phyloP scores from a whole-genome alignment of 2,329 filamentous ascomycete species.

The Dryadomyces quercivorus region DNA sequence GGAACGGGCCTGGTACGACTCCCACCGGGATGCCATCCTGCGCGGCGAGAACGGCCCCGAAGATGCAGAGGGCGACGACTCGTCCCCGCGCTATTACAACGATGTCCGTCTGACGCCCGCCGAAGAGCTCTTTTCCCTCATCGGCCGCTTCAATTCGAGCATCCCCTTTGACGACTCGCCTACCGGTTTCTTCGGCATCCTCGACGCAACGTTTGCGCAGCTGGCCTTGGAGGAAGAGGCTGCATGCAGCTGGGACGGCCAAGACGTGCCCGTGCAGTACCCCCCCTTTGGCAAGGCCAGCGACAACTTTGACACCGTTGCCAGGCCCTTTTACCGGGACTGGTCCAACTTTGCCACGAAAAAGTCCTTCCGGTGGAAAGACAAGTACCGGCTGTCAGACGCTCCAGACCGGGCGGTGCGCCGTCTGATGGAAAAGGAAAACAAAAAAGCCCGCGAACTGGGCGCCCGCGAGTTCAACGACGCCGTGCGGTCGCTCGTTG shows the following conservation, averaged over 20 bases:
- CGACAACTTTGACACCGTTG: conserved; percentile 63
- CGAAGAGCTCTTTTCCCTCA: conserved; percentile 65
- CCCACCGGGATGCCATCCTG: conserved; percentile 77
- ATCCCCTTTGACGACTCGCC: conserved; percentile 72
- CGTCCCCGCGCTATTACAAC: conserved; percentile 30
- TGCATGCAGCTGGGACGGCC: conserved; percentile 56
- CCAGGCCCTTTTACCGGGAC: conserved; percentile 65
- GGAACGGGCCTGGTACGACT: conserved; percentile 95
- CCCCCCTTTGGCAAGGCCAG: conserved; percentile 71
- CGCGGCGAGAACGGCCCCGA: conserved; percentile 42
- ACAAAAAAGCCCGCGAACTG: conserved; percentile 71
- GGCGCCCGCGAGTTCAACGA: conserved; percentile 85
- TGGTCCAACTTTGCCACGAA: conserved; percentile 76
- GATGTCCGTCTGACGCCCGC: conserved; percentile 67
- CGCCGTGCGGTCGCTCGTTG: conserved; percentile 71
- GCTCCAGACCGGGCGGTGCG: conserved; percentile 76
- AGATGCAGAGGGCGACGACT: conserved; percentile 24
- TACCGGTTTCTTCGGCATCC: conserved; percentile 72
- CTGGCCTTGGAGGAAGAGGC: conserved; percentile 69
- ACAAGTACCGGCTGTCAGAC: conserved; percentile 70
- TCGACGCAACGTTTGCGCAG: conserved; percentile 65
- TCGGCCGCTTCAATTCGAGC: conserved; percentile 66
- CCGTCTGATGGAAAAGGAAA: conserved; percentile 89
- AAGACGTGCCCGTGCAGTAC: conserved; percentile 45
- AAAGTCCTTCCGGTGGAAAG: conserved; percentile 84